Evolutionary conservation across 2,329 filamentous ascomycete genomes (phyloP), one percentile per base, ranked within the genome.

Genomic region (Claviceps sp.): DNA sequence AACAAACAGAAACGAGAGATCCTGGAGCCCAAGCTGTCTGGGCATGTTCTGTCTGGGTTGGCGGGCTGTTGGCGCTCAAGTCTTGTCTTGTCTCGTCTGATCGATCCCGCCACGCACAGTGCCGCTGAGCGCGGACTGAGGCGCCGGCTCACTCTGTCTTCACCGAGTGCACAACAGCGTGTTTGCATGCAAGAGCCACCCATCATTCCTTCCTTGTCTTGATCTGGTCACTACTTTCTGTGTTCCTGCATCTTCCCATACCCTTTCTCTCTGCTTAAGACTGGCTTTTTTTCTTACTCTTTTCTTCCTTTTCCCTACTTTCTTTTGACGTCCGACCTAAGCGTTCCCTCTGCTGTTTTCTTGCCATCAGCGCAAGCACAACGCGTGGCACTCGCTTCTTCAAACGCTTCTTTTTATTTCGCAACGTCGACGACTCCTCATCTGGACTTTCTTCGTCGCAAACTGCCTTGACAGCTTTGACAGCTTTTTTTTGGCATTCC

Each of bases 191-290:
- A 53, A 48, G 49, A 45, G 44, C 44, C 37, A 38, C 48, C 48
- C 52, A 37, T 48, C 48, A 46, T 48, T 51, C 52, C 49, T 54
- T 54, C 49, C 52, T 43, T 30, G 18, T 42, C 14, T 24, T 47
- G 16, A 24, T 24, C 34, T n/a, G 37, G 20, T 37, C 34, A 37
- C 37, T 16, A 47, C 37, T 11, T 51, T 47, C 22, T 42, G 13
- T 37, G 16, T 47, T 46, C 20, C 26, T 26, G 5, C n/a, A 45
- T 45, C 30, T 50, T 13, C 16, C 24, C 34, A 13, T 5, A n/a
- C 13, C 13, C 30, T 34, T 13, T 30, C 4, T 47, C 34, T 51
- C 50, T 51, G n/a, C 13, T 34, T 20, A 24, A 51, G 46, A 46
- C 49, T 24, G 3, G 18, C 16, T n/a, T 14, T 13, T 37, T 47